Percentiles rank a stretch among this genome's conserved stretches.
phyloP scores from a whole-genome alignment of 1,284 basidiomycete species.

The Coniferiporia weirii region DNA sequence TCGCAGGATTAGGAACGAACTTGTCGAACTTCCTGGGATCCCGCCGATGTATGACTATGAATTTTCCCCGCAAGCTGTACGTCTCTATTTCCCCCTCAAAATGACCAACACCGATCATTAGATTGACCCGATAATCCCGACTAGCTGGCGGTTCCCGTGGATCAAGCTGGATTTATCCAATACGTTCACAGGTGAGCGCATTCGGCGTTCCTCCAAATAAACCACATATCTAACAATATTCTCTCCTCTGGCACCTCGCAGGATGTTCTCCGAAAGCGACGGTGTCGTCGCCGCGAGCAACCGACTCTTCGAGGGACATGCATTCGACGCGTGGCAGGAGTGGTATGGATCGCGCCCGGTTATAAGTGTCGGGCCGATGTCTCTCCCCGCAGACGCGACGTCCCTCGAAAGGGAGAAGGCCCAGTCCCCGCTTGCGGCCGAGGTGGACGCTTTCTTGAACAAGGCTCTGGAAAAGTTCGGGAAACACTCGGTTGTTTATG shows the following conservation, averaged over 20 bases:
- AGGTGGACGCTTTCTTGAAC: constrained; percentile 9
- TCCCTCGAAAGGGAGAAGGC: constrained; percentile 1
- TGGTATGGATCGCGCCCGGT: not conserved
- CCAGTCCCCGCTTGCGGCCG: not conserved
- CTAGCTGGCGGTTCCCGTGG: not conserved
- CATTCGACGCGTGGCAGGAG: constrained; percentile 4
- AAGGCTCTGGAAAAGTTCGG: constrained; percentile 11
- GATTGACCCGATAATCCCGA: too few species aligned
- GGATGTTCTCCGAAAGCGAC: constrained; percentile 13
- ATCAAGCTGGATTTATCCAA: not conserved
- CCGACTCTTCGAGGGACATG: not conserved
- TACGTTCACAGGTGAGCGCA: constrained; percentile 2
- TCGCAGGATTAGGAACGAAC: not conserved
- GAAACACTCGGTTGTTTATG: constrained; percentile 15
- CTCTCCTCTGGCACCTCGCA: not conserved
- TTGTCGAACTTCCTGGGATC: constrained; percentile 7
- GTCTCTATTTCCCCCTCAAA: not conserved
- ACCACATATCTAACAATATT: not conserved
- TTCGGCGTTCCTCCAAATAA: not conserved
- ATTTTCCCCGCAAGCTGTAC: constrained; percentile 5
- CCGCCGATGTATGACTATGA: constrained; percentile 17
- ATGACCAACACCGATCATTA: not conserved
- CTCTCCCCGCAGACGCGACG: not conserved
- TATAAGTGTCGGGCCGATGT: constrained; percentile 2
- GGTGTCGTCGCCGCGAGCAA: constrained; percentile 1